Percentiles rank a stretch among this genome's conserved stretches.
Conservation (phyloP, 306 rosid genomes). For the Cyclanthera cordifolia region DNA sequence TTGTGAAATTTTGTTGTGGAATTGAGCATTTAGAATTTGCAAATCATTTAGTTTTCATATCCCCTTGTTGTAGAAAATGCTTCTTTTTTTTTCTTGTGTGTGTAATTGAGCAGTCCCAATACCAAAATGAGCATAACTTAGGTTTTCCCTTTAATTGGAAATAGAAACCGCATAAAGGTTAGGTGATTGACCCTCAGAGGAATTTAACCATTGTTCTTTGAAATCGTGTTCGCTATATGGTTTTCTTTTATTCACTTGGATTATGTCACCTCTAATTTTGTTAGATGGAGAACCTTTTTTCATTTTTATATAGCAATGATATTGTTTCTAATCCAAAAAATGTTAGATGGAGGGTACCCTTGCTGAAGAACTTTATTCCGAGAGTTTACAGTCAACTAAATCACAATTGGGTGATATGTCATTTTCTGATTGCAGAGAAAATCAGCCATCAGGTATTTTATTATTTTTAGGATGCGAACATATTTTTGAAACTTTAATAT, state of each 20-base stretch:
- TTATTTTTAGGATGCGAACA: not conserved
- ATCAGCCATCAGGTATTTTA: conserved; percentile 25
- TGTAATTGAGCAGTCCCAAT: not conserved
- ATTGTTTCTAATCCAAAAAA: too few species aligned
- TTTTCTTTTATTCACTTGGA: conserved; percentile 6
- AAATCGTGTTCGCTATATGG: not conserved
- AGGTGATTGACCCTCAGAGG: too few species aligned
- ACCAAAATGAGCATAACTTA: too few species aligned
- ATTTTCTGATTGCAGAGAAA: not conserved
- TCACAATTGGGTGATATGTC: too few species aligned
- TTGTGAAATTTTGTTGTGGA: not conserved
- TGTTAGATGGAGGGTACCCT: too few species aligned
- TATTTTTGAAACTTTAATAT: not conserved
- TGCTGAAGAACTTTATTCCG: too few species aligned
- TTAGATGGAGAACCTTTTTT: conserved; percentile 41
- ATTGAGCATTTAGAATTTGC: not conserved
- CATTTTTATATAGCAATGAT: not conserved
- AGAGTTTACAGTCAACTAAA: too few species aligned
- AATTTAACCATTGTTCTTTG: not conserved
- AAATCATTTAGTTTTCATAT: not conserved
- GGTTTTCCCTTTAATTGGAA: too few species aligned
- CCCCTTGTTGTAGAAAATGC: not conserved
- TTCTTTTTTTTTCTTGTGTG: not conserved
- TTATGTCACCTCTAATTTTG: conserved; percentile 1
- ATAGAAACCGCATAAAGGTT: too few species aligned